Evolutionary conservation across 495 filamentous ascomycete species (phyloP).

Genomic region (Hypoxylon subgilvum): DNA sequence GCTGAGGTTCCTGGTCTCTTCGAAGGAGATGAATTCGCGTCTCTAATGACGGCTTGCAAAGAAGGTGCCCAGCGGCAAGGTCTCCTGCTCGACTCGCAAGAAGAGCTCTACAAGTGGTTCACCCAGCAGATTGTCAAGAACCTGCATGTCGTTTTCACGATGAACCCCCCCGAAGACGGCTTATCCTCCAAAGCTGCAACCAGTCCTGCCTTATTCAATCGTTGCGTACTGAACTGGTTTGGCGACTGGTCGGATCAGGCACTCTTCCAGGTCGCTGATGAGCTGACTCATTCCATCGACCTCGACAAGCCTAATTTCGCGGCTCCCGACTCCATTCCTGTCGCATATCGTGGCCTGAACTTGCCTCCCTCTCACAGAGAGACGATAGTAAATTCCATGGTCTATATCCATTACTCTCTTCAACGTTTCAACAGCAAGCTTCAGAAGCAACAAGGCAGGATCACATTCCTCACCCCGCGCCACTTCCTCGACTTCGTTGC

Average conservation of each 20-base stretch:
- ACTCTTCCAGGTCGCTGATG: conserved; percentile 94
- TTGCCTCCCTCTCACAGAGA: conserved; percentile 90
- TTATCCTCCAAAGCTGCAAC: conserved; percentile 95
- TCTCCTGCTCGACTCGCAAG: conserved; percentile 90
- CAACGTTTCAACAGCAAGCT: conserved; percentile 87
- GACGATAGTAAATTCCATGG: conserved; percentile 94
- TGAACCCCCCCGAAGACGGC: conserved; percentile 98
- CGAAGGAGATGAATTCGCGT: conserved; percentile 93
- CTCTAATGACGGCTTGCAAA: conserved; percentile 97
- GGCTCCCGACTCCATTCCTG: conserved; percentile 89
- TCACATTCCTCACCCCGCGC: conserved; percentile 90
- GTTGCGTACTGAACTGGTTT: conserved; percentile 99
- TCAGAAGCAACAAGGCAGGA: conserved; percentile 85
- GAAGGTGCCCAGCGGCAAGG: conserved; percentile 97
- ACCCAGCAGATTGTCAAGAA: conserved; percentile 99
- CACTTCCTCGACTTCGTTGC: conserved; percentile 98
- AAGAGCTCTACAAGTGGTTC: conserved; percentile 99
- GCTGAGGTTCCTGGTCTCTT: conserved; percentile 98
- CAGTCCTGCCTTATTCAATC: conserved; percentile 96
- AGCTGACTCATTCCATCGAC: conserved; percentile 94
- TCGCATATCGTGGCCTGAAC: conserved; percentile 83
- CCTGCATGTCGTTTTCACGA: conserved; percentile 97
- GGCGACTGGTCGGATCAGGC: conserved; percentile 99
- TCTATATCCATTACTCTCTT: conserved; percentile 95
- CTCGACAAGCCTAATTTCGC: conserved; percentile 82